Percentiles rank a stretch among this genome's conserved stretches.
phyloP scores from a whole-genome alignment of 257 asterid genomes.

The Nicotiana benthamiana region DNA sequence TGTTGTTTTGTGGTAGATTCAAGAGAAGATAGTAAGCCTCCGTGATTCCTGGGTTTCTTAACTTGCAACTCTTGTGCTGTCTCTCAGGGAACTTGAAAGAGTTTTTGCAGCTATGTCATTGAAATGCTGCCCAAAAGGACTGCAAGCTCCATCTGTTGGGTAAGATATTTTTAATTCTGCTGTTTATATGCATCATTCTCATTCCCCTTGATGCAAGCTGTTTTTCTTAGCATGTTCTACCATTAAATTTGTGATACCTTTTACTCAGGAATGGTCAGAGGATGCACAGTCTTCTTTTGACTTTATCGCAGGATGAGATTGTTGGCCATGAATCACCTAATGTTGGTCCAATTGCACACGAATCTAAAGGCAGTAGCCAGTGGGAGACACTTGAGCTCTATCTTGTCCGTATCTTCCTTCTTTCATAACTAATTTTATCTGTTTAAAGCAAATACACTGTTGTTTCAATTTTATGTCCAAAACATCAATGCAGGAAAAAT shows the following conservation, averaged over 20 bases:
- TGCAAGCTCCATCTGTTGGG: constrained; percentile 36
- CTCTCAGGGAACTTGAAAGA: constrained; percentile 81
- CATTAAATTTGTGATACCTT: background rate
- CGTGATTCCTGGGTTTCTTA: constrained; percentile 7
- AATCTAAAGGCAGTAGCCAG: constrained; percentile 46
- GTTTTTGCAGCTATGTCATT: constrained; percentile 64
- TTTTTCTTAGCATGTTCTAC: constrained; percentile 6
- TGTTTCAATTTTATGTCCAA: background rate
- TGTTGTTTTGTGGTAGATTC: constrained; percentile 9
- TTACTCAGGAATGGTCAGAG: constrained; percentile 57
- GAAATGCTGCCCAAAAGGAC: constrained; percentile 73
- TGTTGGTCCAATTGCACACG: constrained; percentile 37
- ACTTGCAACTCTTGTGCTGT: constrained; percentile 10
- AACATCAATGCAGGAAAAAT: constrained; percentile 60
- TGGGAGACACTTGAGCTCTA: constrained; percentile 92
- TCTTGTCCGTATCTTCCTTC: constrained; percentile 53
- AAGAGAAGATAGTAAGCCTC: constrained; percentile 11
- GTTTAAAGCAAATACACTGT: background rate
- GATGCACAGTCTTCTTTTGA: constrained; percentile 58
- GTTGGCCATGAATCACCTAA: constrained; percentile 36
- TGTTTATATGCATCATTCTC: background rate
- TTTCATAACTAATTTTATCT: background rate
- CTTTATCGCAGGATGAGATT: constrained; percentile 57
- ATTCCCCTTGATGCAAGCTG: background rate
- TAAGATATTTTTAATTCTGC: constrained; percentile 17